A percentile compares a stretch with the other conserved stretches of the same genome.
Conservation (phyloP, 768 basidiomycete genomes). For the Candolleomyces aberdarensis region DNA sequence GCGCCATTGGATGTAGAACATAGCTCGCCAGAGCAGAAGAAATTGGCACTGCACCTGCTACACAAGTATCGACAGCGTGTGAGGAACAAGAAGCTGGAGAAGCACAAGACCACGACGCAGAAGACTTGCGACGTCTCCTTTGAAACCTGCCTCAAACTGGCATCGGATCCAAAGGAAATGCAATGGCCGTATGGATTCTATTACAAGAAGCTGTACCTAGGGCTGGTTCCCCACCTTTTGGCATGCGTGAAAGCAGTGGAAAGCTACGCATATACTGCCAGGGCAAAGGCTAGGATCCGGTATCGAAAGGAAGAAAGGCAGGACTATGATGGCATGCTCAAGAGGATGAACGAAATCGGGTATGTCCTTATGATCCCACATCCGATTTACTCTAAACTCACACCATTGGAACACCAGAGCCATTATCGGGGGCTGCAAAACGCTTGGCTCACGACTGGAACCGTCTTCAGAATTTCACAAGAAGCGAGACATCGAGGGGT, state of each 20-base stretch:
- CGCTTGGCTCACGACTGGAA: conserved; percentile 13
- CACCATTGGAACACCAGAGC: conserved; percentile 5
- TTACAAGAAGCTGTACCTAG: conserved; percentile 19
- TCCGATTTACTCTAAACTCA: background rate
- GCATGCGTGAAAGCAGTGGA: conserved; percentile 16
- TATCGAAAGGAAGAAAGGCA: conserved; percentile 12
- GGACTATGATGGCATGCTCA: conserved; percentile 19
- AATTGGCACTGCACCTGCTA: conserved; percentile 9
- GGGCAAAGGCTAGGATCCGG: conserved; percentile 17
- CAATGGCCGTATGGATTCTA: conserved; percentile 17
- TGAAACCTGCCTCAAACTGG: conserved; percentile 11
- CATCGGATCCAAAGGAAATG: conserved; percentile 5
- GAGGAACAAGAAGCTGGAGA: conserved; percentile 4
- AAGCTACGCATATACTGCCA: background rate
- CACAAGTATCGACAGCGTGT: conserved; percentile 11
- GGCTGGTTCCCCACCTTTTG: conserved; percentile 20
- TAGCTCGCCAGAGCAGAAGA: conserved; percentile 12
- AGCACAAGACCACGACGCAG: conserved; percentile 9
- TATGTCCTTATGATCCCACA: background rate
- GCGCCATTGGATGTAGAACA: conserved; percentile 1
- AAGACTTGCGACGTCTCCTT: conserved; percentile 3
- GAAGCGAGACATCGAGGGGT: conserved; percentile 14
- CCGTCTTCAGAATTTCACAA: conserved; percentile 19
- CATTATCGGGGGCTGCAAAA: conserved; percentile 12
- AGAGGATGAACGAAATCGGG: conserved; percentile 18